Conservation (phyloP, 768 basidiomycete species). For the Tricholoma saponaceum region DNA sequence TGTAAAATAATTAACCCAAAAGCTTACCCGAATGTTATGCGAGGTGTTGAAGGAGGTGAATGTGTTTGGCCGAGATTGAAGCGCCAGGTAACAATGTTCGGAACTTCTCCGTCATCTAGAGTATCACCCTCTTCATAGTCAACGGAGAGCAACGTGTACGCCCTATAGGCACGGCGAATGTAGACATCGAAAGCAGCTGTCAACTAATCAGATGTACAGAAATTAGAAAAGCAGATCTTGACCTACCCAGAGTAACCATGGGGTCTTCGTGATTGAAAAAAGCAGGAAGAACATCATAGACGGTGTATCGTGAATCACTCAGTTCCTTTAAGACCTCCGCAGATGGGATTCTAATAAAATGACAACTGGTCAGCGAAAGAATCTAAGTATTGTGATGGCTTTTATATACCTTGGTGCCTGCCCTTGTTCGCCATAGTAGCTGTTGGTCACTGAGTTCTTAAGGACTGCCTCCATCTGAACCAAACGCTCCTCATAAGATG, state of each 20-base stretch:
- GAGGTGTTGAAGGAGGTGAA: constrained; percentile 82
- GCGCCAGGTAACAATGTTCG: constrained; percentile 83
- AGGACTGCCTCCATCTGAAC: constrained; percentile 94
- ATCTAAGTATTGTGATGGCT: not conserved
- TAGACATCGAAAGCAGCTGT: constrained; percentile 94
- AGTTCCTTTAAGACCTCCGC: constrained; percentile 87
- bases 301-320: constrained; percentile 93
- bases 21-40: constrained; percentile 47
- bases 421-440: constrained; percentile 85
- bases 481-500: constrained; percentile 92
- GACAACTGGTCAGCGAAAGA: constrained; percentile 9
- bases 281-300: constrained; percentile 93
- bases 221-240: not conserved
- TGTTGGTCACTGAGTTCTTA: constrained; percentile 80
- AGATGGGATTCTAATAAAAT: constrained; percentile 62
- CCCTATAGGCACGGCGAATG: constrained; percentile 91
- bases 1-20: not conserved
- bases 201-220: not conserved
- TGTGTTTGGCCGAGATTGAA: constrained; percentile 92
- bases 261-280: constrained; percentile 90
- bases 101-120: constrained; percentile 77
- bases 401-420: constrained; percentile 48
- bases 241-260: constrained; percentile 77
- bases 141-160: constrained; percentile 85
- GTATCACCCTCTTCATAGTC: constrained; percentile 94